These are phyloP conservation scores for Hypoxylon crocopeplum DNA, from an alignment of 495 filamentous ascomycete species.

Conservation along the genomic window DNA sequence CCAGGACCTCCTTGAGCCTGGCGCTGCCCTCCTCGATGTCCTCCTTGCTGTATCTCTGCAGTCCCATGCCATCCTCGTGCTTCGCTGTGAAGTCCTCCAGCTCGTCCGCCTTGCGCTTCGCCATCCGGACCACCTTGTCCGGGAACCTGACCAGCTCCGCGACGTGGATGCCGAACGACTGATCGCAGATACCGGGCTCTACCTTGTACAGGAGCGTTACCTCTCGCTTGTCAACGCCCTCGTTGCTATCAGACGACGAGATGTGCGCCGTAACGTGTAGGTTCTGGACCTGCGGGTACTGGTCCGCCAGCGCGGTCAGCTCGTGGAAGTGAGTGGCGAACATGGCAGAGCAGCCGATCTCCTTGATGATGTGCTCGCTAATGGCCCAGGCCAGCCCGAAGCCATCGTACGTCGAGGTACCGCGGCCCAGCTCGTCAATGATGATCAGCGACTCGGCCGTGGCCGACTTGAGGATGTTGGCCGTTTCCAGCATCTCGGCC, in stretches of 20 bases:
- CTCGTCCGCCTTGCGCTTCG: slow-evolving; percentile 96
- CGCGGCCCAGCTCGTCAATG: slow-evolving; percentile 97
- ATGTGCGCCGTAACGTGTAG: slow-evolving; percentile 97
- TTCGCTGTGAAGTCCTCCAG: slow-evolving; percentile 92
- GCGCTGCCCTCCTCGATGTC: slow-evolving; percentile 92
- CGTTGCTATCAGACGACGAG: slow-evolving; percentile 47
- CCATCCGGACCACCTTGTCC: slow-evolving; percentile 97
- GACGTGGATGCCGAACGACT: slow-evolving; percentile 97
- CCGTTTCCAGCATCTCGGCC: slow-evolving; percentile 99
- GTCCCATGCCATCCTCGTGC: slow-evolving; percentile 62
- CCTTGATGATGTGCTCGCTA: slow-evolving; percentile 93
- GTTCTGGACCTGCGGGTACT: slow-evolving; percentile 86
- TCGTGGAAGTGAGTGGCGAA: slow-evolving; percentile 99
- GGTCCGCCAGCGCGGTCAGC: slow-evolving; percentile 85
- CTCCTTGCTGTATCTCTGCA: slow-evolving; percentile 69
- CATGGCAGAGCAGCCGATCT: slow-evolving; percentile 90
- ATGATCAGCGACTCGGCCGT: slow-evolving; percentile 95
- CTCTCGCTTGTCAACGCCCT: slow-evolving; percentile 67
- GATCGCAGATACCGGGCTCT: slow-evolving; percentile 92
- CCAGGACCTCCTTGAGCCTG: slow-evolving; percentile 82
- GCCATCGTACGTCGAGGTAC: slow-evolving; percentile 97
- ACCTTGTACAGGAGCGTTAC: slow-evolving; percentile 97
- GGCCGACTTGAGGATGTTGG: slow-evolving; percentile 96
- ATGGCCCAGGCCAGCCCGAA: slow-evolving; percentile 99
- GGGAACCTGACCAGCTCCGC: slow-evolving; percentile 98